Conservation (phyloP, 2,329 filamentous ascomycete species). For the Aspergillus costaricaensis region DNA sequence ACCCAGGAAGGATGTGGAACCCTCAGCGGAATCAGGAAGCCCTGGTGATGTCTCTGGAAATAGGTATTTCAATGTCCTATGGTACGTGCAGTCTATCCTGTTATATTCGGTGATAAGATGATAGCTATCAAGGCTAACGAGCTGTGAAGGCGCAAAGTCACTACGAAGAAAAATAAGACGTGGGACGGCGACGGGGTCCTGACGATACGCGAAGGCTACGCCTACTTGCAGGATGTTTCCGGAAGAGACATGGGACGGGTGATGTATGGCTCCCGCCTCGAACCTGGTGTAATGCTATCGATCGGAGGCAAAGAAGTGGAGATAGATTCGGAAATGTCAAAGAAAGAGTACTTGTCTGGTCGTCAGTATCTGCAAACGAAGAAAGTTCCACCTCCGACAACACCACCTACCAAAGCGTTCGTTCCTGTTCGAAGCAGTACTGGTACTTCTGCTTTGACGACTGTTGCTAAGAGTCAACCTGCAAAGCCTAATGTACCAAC, state of each 20-base stretch:
- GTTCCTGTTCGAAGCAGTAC: constrained; percentile 20
- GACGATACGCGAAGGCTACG: constrained; percentile 58
- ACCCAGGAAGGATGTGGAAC: constrained; percentile 28
- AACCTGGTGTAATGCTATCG: constrained; percentile 62
- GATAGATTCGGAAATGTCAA: constrained; percentile 63
- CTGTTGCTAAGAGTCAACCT: constrained; percentile 15
- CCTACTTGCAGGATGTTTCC: constrained; percentile 62
- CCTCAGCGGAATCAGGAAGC: neutral
- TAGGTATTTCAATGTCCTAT: constrained; percentile 51
- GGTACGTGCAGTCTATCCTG: constrained; percentile 34
- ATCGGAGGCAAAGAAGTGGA: constrained; percentile 70
- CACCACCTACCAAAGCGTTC: constrained; percentile 22
- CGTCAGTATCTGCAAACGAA: constrained; percentile 27
- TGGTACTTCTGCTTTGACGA: constrained; percentile 8
- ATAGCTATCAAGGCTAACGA: constrained; percentile 10
- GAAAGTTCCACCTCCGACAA: constrained; percentile 26
- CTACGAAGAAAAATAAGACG: constrained; percentile 73
- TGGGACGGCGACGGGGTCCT: constrained; percentile 75
- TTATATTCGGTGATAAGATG: neutral
- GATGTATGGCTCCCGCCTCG: constrained; percentile 57
- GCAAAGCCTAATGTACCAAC: constrained; percentile 16
- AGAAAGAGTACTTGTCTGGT: constrained; percentile 57
- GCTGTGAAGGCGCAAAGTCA: constrained; percentile 63
- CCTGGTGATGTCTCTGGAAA: constrained; percentile 27
- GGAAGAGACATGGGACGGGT: constrained; percentile 65